phyloP scores from a whole-genome alignment of 805 yeast species.

The Diddensiella santjacobensis region DNA sequence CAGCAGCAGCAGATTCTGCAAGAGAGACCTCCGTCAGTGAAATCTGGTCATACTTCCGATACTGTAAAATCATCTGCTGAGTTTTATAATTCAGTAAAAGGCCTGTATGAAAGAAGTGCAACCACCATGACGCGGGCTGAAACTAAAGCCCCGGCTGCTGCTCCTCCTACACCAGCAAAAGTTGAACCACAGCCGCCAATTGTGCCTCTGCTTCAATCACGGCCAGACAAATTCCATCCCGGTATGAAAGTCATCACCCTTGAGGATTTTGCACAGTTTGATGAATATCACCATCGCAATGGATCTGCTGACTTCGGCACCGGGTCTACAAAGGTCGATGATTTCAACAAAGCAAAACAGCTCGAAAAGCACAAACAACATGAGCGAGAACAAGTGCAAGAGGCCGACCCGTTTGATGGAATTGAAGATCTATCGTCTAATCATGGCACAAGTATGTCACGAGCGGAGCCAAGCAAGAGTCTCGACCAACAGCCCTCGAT shows the following conservation, averaged over 20 bases:
- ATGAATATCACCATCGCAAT: neutral
- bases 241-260: constrained; percentile 23
- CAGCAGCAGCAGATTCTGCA: neutral
- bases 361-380: neutral
- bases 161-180: neutral
- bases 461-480: neutral
- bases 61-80: neutral
- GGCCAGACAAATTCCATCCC: constrained; percentile 6
- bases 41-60: constrained; percentile 7
- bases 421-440: constrained; percentile 21
- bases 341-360: neutral
- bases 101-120: neutral
- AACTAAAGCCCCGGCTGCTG: neutral
- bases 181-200: neutral
- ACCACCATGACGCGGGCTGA: neutral
- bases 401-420: constrained; percentile 27
- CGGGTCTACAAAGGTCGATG: constrained; percentile 20
- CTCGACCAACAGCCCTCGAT: neutral
- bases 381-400: constrained; percentile 1
- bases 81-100: neutral
- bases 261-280: constrained; percentile 19
- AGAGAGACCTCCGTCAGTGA: constrained; percentile 9
- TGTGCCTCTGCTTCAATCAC: neutral
- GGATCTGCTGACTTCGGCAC: constrained; percentile 16
- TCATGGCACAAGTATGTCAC: neutral